Base-by-base conservation (phyloP, 1,284 basidiomycete species). In the Tilletia walkeri region DNA sequence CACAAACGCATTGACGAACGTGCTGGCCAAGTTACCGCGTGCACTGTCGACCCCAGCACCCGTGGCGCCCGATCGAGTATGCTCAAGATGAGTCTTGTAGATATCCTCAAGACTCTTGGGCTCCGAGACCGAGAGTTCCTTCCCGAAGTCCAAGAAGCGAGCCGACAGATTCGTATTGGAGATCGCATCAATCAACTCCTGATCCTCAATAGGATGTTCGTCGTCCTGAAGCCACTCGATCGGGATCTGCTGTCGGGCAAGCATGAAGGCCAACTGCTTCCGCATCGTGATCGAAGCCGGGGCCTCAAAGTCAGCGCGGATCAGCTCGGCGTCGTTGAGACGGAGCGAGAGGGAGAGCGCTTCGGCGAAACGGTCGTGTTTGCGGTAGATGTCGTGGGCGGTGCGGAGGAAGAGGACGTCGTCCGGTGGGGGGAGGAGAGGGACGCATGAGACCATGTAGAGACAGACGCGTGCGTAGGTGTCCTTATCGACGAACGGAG, bases 1-100 rank as follows among this genome's bases (percentile, higher is more conserved):
- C 71, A 98, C 96, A 76, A 99, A 99, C 0, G 94, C 96, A 82
- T 99, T 99, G 74, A 99, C 96, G 78, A 99, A 99, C 1, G 95
- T 96, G 7, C 94, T 92, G 1, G 96, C 95, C 69, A 99, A 86
- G 84, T 99, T 99, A 69, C 91, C 94, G 73, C 93, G 88, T 16
- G 95, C 95, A 14, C 95, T 98, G 83, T 98, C 95, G 67, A 96
- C 90, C 36, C 59, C 59, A 69, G 89, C 91, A 54, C 72, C 72
- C 54, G 75, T 74, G 39, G 78, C 67, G 24, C 73, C 69, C 16
- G 73, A 73, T 48, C 76, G 74, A 18, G 72, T 67, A 78, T 91
- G 93, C 83, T 99, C 95, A 24, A 99, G 87, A 85, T 99, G 95
- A 6, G 90, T 90, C 85, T 99, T 99, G 87, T 99, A 99, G 41